Evolutionary conservation across 345 rosid species (phyloP), one percentile per base, ranked within the genome.

Genomic region (Eucalyptus guilfoylei): DNA sequence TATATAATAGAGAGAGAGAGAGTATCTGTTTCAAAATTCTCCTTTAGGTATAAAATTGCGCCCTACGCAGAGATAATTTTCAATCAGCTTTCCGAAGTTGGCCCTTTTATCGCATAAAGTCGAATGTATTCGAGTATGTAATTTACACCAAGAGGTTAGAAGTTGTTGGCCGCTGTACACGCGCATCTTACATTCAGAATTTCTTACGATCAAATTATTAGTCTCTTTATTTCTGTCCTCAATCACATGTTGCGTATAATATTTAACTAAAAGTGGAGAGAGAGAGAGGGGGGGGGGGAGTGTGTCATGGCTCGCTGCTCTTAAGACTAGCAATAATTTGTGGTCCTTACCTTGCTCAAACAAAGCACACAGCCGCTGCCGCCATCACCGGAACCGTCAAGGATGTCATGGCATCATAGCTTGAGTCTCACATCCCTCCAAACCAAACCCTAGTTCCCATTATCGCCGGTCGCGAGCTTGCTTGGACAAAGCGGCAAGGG

Each of bases 91-190:
- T 37, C 5, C 1, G 0, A 4, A 76, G 26, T 13, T 14, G 15
- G 30, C 15, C 2, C 0, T 23, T 1, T 21, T 21, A 21, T 76
- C 1, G 2, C 44, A 17, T 21, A 9, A 34, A 17, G 26, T 40
- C 14, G 1, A 17, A 69, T 69, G 14, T 1, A 34, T 9, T 32
- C 0, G 14, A 32, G 24, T 5, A 1, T 69, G 44, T 34, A 9
- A 1, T 19, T 9, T 69, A 69, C 6, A 16, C 6, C 81, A 9
- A 19, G 26, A 1, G 81, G 13, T 37, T 19, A 72, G 81, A 72
- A 72, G 44, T 5, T 12, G 44, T 34, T 11, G 44, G 44, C 13
- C 19, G 26, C 13, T 37, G 14, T 2, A 24, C 45, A 5, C 3
- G 4, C 7, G 45, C 28, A 17, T 34, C 44, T 69, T 2, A 34